Evolutionary conservation across 306 rosid species (phyloP).

Genomic region (Medicago truncatula): MtrunA17r5.0-ANR NC_053049.1:2307501-2308000

Average conservation of each 20-base stretch:
- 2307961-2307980: too few relatives aligned
- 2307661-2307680: background rate
- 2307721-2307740: conserved; percentile 39
- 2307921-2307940: too few relatives aligned
- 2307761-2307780: conserved; percentile 49
- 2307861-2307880: too few relatives aligned
- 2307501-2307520: conserved; percentile 42
- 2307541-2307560: background rate
- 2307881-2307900: too few relatives aligned
- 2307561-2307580: background rate
- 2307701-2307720: background rate
- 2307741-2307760: conserved; percentile 45
- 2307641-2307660: background rate
- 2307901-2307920: too few relatives aligned
- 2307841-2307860: too few relatives aligned
- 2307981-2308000: too few relatives aligned
- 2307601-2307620: background rate
- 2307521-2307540: background rate
- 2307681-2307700: too few relatives aligned
- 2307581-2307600: background rate
- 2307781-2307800: conserved; percentile 45
- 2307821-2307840: too few relatives aligned
- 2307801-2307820: conserved; percentile 33
- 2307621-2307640: too few relatives aligned
- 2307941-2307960: too few relatives aligned